Conservation (phyloP, 768 basidiomycete genomes). For the Macrolepiota dolichaula region DNA sequence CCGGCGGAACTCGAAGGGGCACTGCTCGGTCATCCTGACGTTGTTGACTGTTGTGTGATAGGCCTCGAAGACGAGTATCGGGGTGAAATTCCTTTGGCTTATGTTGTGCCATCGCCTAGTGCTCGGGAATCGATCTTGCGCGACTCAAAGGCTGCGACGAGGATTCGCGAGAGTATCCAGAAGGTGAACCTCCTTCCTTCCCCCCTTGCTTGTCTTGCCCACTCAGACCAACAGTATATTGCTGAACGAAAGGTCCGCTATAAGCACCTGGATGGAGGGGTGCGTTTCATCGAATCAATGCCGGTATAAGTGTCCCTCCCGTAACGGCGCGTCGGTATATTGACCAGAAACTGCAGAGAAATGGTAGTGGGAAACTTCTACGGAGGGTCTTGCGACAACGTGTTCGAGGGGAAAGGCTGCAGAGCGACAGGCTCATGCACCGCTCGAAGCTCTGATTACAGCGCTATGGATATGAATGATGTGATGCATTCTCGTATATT, state of each 20-base stretch:
- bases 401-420: conserved; percentile 21
- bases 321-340: background rate
- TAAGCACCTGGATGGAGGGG: conserved; percentile 47
- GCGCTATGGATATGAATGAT: background rate
- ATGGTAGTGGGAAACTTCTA: conserved; percentile 53
- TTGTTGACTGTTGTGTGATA: conserved; percentile 62
- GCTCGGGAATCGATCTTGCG: conserved; percentile 28
- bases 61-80: conserved; percentile 54
- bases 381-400: conserved; percentile 33
- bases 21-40: conserved; percentile 44
- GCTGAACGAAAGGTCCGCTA: conserved; percentile 45
- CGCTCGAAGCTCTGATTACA: background rate
- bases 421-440: background rate
- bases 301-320: conserved; percentile 20
- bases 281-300: conserved; percentile 31
- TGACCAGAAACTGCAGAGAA: conserved; percentile 32
- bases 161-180: conserved; percentile 39
- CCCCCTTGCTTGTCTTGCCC: too few species aligned
- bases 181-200: conserved; percentile 24
- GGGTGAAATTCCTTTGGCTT: conserved; percentile 67
- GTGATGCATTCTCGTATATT: background rate
- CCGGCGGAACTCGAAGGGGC: conserved; percentile 57
- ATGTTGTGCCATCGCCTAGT: conserved; percentile 45
- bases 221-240: conserved; percentile 41
- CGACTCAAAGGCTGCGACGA: conserved; percentile 23